phyloP scores from a whole-genome alignment of 441 rosid species.

The Gossypium schwendimanii region DNA sequence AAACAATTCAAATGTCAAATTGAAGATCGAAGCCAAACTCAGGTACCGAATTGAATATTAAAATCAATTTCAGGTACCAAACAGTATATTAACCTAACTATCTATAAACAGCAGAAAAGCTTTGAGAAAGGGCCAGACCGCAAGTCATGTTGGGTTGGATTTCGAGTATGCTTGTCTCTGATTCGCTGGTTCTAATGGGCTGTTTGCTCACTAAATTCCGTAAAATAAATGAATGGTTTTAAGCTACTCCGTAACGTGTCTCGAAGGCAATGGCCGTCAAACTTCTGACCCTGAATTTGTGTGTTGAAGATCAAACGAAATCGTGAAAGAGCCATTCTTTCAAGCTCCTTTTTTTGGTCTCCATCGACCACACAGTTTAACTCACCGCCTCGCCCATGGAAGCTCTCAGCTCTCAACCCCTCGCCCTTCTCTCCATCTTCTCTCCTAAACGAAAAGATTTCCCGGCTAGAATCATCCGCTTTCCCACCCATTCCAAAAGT shows the following conservation, averaged over 20 bases:
- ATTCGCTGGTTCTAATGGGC: neutral
- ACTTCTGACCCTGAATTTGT: neutral
- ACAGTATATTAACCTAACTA: too few relatives aligned
- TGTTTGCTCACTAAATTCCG: neutral
- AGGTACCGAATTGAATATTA: too few relatives aligned
- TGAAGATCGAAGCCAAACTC: too few relatives aligned
- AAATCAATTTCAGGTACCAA: too few relatives aligned
- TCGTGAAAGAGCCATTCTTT: neutral
- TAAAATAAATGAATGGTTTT: neutral
- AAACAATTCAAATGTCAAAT: too few relatives aligned
- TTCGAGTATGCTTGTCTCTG: neutral
- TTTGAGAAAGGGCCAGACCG: neutral
- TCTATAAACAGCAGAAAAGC: neutral
- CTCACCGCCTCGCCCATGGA: slow-evolving; percentile 48
- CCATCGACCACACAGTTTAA: neutral
- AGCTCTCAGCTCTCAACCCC: slow-evolving; percentile 46
- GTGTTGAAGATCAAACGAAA: slow-evolving; percentile 4
- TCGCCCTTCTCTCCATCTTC: slow-evolving; percentile 54
- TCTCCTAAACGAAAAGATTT: slow-evolving; percentile 40
- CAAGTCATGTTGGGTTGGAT: neutral
- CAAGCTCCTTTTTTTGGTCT: neutral
- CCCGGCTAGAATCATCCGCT: slow-evolving; percentile 38
- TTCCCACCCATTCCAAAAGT: slow-evolving; percentile 55
- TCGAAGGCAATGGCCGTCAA: neutral
- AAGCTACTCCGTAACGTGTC: neutral